Conservation (phyloP, 202 grass and related monocot genomes). For the Zizania palustris region DNA sequence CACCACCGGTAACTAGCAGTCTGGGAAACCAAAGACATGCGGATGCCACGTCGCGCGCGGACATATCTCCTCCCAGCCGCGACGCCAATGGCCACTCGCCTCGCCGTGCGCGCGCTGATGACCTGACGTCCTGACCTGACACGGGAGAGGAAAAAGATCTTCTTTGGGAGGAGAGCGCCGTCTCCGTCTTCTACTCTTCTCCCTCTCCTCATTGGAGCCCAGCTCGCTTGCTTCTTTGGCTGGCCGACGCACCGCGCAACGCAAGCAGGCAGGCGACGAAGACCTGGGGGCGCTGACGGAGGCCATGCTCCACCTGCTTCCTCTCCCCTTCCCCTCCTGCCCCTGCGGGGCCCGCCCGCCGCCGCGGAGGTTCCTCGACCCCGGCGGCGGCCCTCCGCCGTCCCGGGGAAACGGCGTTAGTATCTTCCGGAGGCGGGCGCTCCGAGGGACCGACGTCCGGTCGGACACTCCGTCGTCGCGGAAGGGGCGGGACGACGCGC, state of each 20-base stretch:
- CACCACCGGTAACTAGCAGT: too few species aligned
- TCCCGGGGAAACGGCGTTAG: not conserved
- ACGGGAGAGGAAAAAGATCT: not conserved
- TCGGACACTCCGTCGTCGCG: slow-evolving; percentile 26
- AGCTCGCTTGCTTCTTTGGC: not conserved
- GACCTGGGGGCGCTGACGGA: not conserved
- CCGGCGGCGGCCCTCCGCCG: not conserved
- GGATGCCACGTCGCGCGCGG: not conserved
- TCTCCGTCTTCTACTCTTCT: not conserved
- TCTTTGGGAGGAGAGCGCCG: not conserved
- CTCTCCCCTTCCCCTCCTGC: slow-evolving; percentile 45
- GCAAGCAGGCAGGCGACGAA: not conserved
- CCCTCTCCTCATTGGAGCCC: not conserved
- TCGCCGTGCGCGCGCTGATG: not conserved
- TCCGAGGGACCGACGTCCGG: slow-evolving; percentile 43
- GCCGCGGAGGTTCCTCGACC: not conserved
- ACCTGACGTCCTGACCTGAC: not conserved
- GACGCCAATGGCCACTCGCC: slow-evolving; percentile 6
- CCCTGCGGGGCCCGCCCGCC: not conserved
- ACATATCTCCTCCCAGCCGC: slow-evolving; percentile 3
- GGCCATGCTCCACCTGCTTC: slow-evolving; percentile 59
- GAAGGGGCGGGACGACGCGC: slow-evolving; percentile 1
- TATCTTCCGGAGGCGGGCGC: slow-evolving; percentile 40
- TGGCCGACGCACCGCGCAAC: not conserved
- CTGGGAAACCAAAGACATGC: too few species aligned